These are phyloP conservation scores for Nannochloris sp. DNA, from an alignment of 139 green algal species.

Conservation along the genomic window DNA sequence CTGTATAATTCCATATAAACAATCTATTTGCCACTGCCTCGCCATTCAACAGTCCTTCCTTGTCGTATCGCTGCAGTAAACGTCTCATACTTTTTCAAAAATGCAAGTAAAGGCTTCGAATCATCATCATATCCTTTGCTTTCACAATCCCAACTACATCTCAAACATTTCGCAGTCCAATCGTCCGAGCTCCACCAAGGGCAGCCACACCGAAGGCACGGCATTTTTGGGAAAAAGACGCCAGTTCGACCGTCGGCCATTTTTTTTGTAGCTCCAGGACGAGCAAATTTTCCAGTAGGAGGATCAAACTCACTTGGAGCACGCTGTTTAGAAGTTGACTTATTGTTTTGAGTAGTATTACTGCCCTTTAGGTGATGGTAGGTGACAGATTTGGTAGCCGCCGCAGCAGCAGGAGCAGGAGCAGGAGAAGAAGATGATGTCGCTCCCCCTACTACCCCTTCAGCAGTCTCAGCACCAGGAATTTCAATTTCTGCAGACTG, in stretches of 20 bases:
- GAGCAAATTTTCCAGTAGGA: slow-evolving; percentile 38
- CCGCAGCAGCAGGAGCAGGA: not conserved
- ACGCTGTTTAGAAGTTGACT: not conserved
- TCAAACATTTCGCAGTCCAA: slow-evolving; percentile 64
- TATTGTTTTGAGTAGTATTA: not conserved
- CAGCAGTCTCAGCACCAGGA: too few relatives aligned
- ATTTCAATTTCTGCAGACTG: too few relatives aligned
- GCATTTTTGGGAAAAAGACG: slow-evolving; percentile 39
- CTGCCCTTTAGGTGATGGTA: too few relatives aligned
- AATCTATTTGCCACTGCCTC: too few relatives aligned
- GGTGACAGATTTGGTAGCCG: too few relatives aligned
- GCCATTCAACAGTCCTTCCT: slow-evolving; percentile 42
- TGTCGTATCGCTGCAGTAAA: slow-evolving; percentile 38
- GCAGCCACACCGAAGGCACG: slow-evolving; percentile 58
- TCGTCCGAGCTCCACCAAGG: slow-evolving; percentile 79
- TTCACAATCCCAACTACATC: slow-evolving; percentile 68
- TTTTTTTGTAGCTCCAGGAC: slow-evolving; percentile 23
- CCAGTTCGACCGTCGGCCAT: slow-evolving; percentile 4
- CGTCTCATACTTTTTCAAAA: slow-evolving; percentile 32
- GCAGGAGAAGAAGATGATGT: not conserved
- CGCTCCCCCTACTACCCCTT: too few relatives aligned
- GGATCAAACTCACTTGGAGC: slow-evolving; percentile 15
- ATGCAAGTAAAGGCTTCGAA: slow-evolving; percentile 54
- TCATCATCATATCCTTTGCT: slow-evolving; percentile 69
- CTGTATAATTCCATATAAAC: too few relatives aligned